Percentiles rank a stretch among this genome's conserved stretches.
Conservation (phyloP, 2,329 filamentous ascomycete genomes). For the Leptoxyphium fumago region DNA sequence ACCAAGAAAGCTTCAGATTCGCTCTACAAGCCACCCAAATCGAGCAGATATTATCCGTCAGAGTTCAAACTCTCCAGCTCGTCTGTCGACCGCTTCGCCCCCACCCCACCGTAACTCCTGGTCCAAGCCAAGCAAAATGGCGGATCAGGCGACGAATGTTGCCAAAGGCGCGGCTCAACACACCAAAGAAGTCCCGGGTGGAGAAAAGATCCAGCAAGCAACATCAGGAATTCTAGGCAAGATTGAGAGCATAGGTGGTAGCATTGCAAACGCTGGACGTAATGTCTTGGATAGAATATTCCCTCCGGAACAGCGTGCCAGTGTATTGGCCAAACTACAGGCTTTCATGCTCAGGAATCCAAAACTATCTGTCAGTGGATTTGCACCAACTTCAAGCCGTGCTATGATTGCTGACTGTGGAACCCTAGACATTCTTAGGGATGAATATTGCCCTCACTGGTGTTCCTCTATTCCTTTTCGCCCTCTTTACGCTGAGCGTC, state of each 20-base stretch:
- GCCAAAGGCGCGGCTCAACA: conserved; percentile 10
- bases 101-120: background rate
- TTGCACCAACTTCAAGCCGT: too few relatives aligned
- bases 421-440: conserved; percentile 49
- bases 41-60: conserved; percentile 10
- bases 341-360: conserved; percentile 50
- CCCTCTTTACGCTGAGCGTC: conserved; percentile 48
- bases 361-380: conserved; percentile 47
- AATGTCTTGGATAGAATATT: conserved; percentile 37
- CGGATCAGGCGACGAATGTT: conserved; percentile 9
- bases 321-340: conserved; percentile 38
- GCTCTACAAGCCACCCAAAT: conserved; percentile 10
- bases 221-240: conserved; percentile 15
- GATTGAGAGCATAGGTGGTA: conserved; percentile 15
- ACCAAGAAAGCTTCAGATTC: conserved; percentile 17
- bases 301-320: conserved; percentile 45
- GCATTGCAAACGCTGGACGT: conserved; percentile 16
- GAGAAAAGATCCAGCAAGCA: conserved; percentile 10
- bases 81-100: background rate
- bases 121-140: conserved; percentile 8
- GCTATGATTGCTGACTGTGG: background rate
- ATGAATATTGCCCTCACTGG: conserved; percentile 50
- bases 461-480: conserved; percentile 54
- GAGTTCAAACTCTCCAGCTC: conserved; percentile 9
- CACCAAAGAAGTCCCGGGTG: background rate